Conservation (phyloP, 2,329 filamentous ascomycete species). For the Colletotrichum orbiculare region DNA sequence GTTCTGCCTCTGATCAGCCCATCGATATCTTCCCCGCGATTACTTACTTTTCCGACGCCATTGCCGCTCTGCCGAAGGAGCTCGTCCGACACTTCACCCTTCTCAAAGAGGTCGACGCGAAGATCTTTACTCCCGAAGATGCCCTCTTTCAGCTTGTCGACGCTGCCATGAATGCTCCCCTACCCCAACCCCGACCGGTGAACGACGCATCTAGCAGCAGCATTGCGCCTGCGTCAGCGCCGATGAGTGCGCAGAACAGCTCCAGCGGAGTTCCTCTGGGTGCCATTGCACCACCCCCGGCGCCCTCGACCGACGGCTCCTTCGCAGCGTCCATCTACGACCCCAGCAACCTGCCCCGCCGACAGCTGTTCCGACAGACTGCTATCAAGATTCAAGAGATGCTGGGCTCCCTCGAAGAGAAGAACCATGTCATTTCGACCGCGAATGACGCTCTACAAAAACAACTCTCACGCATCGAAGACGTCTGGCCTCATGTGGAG, state of each 20-base stretch:
- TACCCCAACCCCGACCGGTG: constrained; percentile 56
- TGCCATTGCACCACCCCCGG: constrained; percentile 47
- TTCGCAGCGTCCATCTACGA: constrained; percentile 60
- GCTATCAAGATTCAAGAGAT: constrained; percentile 84
- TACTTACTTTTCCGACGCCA: constrained; percentile 87
- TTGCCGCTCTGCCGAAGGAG: constrained; percentile 92
- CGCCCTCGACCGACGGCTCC: constrained; percentile 56
- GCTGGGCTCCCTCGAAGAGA: constrained; percentile 92
- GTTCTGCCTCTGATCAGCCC: constrained; percentile 63
- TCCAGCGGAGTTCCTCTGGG: constrained; percentile 52
- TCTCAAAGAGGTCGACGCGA: constrained; percentile 97
- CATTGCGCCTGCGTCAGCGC: constrained; percentile 55
- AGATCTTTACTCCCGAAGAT: constrained; percentile 90
- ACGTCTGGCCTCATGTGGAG: constrained; percentile 87
- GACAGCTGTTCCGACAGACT: constrained; percentile 81
- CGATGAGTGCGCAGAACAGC: constrained; percentile 63
- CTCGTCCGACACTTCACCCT: constrained; percentile 95
- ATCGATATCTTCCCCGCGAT: constrained; percentile 76
- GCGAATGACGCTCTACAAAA: constrained; percentile 90
- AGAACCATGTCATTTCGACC: constrained; percentile 94
- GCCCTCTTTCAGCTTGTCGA: constrained; percentile 81
- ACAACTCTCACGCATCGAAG: constrained; percentile 85
- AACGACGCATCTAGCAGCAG: constrained; percentile 58
- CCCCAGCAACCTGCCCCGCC: constrained; percentile 70
- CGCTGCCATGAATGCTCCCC: constrained; percentile 65